Evolutionary conservation across 1,284 basidiomycete genomes (phyloP).

Genomic region (Trichosporon sp.): DNA sequence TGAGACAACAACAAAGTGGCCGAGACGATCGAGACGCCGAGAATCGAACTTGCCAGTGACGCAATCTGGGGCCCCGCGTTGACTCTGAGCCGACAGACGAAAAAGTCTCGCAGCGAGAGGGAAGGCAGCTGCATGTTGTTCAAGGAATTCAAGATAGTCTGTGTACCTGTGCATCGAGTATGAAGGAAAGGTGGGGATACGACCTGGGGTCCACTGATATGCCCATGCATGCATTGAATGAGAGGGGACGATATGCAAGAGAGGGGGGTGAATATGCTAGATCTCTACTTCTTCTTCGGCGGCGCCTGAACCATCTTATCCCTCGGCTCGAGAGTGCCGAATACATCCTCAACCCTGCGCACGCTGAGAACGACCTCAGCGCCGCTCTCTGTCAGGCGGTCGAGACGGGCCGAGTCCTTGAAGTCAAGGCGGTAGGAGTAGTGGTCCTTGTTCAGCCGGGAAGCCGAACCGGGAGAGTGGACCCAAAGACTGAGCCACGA

Average conservation of each 20-base stretch:
- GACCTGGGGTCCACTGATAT: not conserved
- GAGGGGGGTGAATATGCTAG: too few relatives aligned
- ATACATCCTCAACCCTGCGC: conserved; percentile 15
- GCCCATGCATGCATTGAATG: not conserved
- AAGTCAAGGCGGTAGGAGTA: conserved; percentile 18
- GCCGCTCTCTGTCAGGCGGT: not conserved
- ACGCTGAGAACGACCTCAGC: conserved; percentile 13
- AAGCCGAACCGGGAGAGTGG: not conserved
- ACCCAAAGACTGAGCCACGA: not conserved
- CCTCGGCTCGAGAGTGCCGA: conserved; percentile 11
- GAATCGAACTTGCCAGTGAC: conserved; percentile 2
- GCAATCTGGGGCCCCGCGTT: not conserved
- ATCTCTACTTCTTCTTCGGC: not conserved
- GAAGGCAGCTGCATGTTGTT: too few relatives aligned
- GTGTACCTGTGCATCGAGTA: too few relatives aligned
- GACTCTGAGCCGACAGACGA: too few relatives aligned
- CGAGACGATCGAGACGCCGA: not conserved
- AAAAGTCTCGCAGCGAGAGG: too few relatives aligned
- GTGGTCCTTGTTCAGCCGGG: conserved; percentile 5
- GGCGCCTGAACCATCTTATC: not conserved
- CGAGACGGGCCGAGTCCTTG: not conserved
- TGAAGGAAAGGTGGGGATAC: too few relatives aligned
- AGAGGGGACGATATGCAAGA: not conserved
- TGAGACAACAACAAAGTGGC: not conserved
- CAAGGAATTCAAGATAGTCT: too few relatives aligned